Evolutionary conservation across 1,139 yeast species (phyloP).

Genomic region (Hyphopichia fennica): DNA sequence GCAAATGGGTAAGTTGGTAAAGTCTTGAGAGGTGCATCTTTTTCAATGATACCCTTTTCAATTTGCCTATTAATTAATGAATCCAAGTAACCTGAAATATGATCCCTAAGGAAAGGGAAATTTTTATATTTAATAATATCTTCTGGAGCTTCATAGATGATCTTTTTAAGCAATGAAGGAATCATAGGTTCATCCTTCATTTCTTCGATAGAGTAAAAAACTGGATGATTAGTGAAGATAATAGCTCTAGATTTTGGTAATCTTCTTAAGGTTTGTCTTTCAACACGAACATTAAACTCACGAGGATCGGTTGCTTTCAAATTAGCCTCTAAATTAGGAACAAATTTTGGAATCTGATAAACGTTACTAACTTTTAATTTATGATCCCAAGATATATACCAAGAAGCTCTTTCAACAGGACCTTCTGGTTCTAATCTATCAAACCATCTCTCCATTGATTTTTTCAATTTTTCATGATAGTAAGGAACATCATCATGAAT

Average conservation of each 20-base stretch:
- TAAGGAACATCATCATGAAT: conserved; percentile 76
- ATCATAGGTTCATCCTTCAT: conserved; percentile 77
- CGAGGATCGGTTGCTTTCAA: conserved; percentile 37
- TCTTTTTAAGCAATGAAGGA: conserved; percentile 64
- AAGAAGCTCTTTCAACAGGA: conserved; percentile 73
- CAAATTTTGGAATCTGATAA: conserved; percentile 44
- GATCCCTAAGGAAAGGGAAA: conserved; percentile 58
- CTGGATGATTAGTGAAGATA: conserved; percentile 66
- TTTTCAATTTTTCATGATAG: conserved; percentile 62
- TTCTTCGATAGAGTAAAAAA: conserved; percentile 67
- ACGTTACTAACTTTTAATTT: conserved; percentile 55
- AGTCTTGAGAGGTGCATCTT: conserved; percentile 61
- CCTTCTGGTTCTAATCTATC: conserved; percentile 56
- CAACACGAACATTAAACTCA: conserved; percentile 58
- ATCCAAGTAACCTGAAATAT: conserved; percentile 58
- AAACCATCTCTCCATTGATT: conserved; percentile 78
- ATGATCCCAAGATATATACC: conserved; percentile 76
- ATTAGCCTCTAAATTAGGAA: conserved; percentile 27
- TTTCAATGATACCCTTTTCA: conserved; percentile 52
- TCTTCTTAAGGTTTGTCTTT: conserved; percentile 53
- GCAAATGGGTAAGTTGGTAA: conserved; percentile 65
- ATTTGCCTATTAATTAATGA: conserved; percentile 55
- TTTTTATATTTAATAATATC: conserved; percentile 63
- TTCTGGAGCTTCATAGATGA: conserved; percentile 66
- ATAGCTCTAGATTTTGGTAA: conserved; percentile 49